Evolutionary conservation across 257 asterid species (phyloP), one percentile per base, ranked within the genome.

Genomic region (Prunella vulgaris): DNA sequence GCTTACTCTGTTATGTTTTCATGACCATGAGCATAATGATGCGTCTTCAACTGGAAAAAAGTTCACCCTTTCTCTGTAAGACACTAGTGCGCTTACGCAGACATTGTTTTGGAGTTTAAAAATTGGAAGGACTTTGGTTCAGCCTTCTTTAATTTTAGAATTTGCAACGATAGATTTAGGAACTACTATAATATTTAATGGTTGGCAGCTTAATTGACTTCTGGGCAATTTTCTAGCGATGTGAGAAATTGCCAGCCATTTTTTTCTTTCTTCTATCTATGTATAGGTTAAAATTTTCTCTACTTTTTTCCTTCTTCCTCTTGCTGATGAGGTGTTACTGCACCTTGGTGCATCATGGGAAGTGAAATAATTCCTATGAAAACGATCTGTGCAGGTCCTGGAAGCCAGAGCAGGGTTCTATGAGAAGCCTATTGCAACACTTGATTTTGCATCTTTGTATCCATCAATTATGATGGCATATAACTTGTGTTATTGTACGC

Each of bases 391-490:
- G 77, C 87, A 94, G 99, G 99, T 93, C 74, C 82, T 93, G 86
- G 99, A 93, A 70, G 91, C 97, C 60, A 85, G 84, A 73, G 90
- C 96, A 70, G 99, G 99, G 62, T 93, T 82, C 79, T 93, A 84
- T 49, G 99, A 90, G 82, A 93, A 90, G 84, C 99, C 99, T 61
- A 87, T 93, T 80, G 99, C 99, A 20, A 93, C 99, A 2, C 86
- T 93, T 78, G 99, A 93, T 87, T 93, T 93, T 82, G 99, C 99
- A 74, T 93, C 99, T 78, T 81, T 93, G 25, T 93, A 93, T 81
- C 99, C 99, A 32, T 93, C 99, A 49, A 91, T 93, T 73, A 93
- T 93, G 97, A 93, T 93, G 99, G 97, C 99, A 71, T 91, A 93
- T 82, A 93, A 93, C 80, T 78, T 93, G 78, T 93, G 99, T 81